Percentiles rank a stretch among this genome's conserved stretches.
These are phyloP conservation scores for Coemansia sp. DNA, from an alignment of 192 early-diverging fungal species.

Conservation along the genomic window DNA sequence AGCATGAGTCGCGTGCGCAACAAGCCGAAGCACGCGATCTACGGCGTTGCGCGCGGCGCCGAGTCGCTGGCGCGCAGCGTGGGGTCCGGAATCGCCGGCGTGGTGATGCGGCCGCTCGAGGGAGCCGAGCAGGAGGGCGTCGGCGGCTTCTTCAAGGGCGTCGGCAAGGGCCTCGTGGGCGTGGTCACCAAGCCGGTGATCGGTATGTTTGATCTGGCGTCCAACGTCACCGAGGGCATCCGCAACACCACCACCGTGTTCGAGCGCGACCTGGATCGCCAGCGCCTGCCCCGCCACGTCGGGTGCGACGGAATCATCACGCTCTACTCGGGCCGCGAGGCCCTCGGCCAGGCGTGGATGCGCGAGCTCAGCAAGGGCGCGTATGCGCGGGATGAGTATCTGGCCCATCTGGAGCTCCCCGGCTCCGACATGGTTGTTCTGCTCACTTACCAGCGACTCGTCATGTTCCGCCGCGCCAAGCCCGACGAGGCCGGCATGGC, in stretches of 20 bases:
- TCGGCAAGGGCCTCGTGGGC: constrained; percentile 92
- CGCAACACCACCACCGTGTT: constrained; percentile 92
- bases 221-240: constrained; percentile 91
- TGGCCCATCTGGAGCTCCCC: constrained; percentile 81
- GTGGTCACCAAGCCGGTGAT: constrained; percentile 94
- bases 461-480: constrained; percentile 63
- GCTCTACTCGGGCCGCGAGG: constrained; percentile 73
- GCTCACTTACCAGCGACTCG: constrained; percentile 75
- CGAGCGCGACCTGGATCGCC: constrained; percentile 80
- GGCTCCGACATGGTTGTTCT: constrained; percentile 84
- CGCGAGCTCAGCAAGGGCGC: constrained; percentile 75
- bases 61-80: constrained; percentile 81
- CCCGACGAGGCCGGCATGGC: constrained; percentile 46
- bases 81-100: constrained; percentile 82
- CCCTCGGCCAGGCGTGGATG: constrained; percentile 83
- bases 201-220: constrained; percentile 93
- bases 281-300: constrained; percentile 82
- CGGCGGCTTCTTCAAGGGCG: constrained; percentile 91
- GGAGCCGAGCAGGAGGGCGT: constrained; percentile 88
- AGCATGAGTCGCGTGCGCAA: constrained; percentile 79
- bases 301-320: constrained; percentile 81
- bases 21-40: constrained; percentile 84
- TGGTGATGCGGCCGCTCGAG: constrained; percentile 84
- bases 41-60: constrained; percentile 86
- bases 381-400: constrained; percentile 81